Conservation (phyloP, 1,284 basidiomycete species). For the Stygiomarasmius scandens region DNA sequence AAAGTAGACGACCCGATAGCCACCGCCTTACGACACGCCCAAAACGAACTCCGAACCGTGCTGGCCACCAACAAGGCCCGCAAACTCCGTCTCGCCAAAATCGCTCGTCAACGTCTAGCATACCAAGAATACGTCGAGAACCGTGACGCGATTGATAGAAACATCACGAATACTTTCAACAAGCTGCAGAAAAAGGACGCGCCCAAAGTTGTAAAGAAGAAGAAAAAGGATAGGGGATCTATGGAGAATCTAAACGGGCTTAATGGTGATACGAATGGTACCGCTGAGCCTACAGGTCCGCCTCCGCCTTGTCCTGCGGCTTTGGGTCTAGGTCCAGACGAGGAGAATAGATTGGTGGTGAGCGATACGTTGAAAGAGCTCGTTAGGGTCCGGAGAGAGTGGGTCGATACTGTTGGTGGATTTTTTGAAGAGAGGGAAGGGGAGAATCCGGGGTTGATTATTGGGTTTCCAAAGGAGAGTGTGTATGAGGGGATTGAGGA, state of each 20-base stretch:
- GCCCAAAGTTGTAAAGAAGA: slow-evolving; percentile 70
- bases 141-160: slow-evolving; percentile 82
- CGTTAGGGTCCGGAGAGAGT: slow-evolving; percentile 70
- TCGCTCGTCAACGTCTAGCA: slow-evolving; percentile 87
- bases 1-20: slow-evolving; percentile 93
- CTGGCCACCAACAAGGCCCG: slow-evolving; percentile 83
- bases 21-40: slow-evolving; percentile 85
- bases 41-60: slow-evolving; percentile 79
- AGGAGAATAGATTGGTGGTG: slow-evolving; percentile 67
- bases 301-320: slow-evolving; percentile 64
- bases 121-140: slow-evolving; percentile 86
- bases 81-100: slow-evolving; percentile 69
- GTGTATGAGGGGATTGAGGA: slow-evolving; percentile 76
- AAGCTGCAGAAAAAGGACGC: slow-evolving; percentile 75
- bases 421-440: slow-evolving; percentile 67
- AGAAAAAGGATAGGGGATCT: too few species aligned
- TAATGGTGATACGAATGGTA: slow-evolving; percentile 21
- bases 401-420: slow-evolving; percentile 71
- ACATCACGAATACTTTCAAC: slow-evolving; percentile 68
- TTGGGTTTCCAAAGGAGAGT: slow-evolving; percentile 74
- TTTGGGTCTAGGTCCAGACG: slow-evolving; percentile 67
- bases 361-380: slow-evolving; percentile 71
- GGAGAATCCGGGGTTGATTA: slow-evolving; percentile 66
- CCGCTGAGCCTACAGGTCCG: slow-evolving; percentile 16
- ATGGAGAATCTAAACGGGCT: slow-evolving; percentile 32